A percentile compares a stretch with the other conserved stretches of the same genome.
Conservation (phyloP, 2,329 filamentous ascomycete genomes). For the Aspergillus glaucus region DNA sequence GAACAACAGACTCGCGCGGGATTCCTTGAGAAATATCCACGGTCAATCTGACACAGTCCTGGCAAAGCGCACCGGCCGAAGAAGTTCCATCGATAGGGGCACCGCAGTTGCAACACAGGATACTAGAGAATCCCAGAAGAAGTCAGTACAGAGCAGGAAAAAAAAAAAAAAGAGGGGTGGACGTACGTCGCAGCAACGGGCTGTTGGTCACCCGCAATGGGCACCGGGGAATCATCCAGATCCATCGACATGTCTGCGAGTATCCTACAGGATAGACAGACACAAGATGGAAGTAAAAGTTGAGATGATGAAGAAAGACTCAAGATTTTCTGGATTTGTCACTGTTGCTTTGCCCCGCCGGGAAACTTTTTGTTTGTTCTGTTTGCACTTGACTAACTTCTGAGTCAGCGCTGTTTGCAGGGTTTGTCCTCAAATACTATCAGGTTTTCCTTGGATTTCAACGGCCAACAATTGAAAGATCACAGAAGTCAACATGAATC, state of each 20-base stretch:
- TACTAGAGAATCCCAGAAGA: slow-evolving; percentile 44
- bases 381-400: slow-evolving; percentile 12
- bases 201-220: slow-evolving; percentile 38
- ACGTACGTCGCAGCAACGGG: slow-evolving; percentile 50
- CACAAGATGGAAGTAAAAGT: slow-evolving; percentile 1
- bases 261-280: neutral
- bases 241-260: slow-evolving; percentile 44
- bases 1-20: slow-evolving; percentile 80
- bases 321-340: slow-evolving; percentile 13
- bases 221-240: slow-evolving; percentile 47
- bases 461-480: neutral
- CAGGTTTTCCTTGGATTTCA: neutral
- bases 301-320: slow-evolving; percentile 2
- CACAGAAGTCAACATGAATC: slow-evolving; percentile 22
- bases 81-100: slow-evolving; percentile 89
- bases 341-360: slow-evolving; percentile 19
- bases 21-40: slow-evolving; percentile 90
- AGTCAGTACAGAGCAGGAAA: slow-evolving; percentile 3
- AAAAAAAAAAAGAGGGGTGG: slow-evolving; percentile 5
- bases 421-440: slow-evolving; percentile 4
- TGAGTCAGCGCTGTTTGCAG: slow-evolving; percentile 4
- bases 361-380: slow-evolving; percentile 20
- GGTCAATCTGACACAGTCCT: slow-evolving; percentile 91
- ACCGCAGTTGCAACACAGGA: slow-evolving; percentile 97
- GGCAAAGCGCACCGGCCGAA: slow-evolving; percentile 80